Percentiles rank a stretch among this genome's conserved stretches.
Conservation (phyloP, 345 rosid genomes). For the Pseudoturritis turrita region DNA sequence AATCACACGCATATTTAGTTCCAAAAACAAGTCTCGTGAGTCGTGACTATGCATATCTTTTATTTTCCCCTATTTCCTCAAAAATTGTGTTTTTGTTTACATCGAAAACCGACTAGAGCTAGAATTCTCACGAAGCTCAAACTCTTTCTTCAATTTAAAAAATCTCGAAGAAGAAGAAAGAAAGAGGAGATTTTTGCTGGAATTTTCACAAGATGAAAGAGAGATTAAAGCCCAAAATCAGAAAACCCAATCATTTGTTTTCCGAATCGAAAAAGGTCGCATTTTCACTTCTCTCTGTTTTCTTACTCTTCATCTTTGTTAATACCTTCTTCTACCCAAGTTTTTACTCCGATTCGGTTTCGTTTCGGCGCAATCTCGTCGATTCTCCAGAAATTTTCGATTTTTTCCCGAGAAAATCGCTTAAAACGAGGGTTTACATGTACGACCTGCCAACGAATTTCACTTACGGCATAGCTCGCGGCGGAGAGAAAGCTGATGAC, state of each 20-base stretch:
- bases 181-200: background rate
- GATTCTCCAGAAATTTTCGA: background rate
- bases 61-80: too few species aligned
- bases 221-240: conserved; percentile 9
- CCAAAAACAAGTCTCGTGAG: too few species aligned
- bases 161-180: background rate
- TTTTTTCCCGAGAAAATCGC: background rate
- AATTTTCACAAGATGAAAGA: background rate
- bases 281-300: conserved; percentile 37
- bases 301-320: conserved; percentile 51
- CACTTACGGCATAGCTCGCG: conserved; percentile 69
- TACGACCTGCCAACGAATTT: conserved; percentile 68
- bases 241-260: conserved; percentile 19
- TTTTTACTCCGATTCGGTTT: conserved; percentile 20
- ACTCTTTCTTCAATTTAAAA: too few species aligned
- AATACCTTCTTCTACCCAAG: conserved; percentile 45
- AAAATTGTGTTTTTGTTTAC: too few species aligned
- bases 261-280: conserved; percentile 45
- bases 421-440: conserved; percentile 54
- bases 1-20: too few species aligned
- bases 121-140: too few species aligned
- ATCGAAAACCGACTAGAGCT: too few species aligned
- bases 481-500: conserved; percentile 35
- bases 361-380: background rate
- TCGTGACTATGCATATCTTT: too few species aligned